phyloP scores from a whole-genome alignment of 495 filamentous ascomycete genomes.

The Penicillium cataractarum region DNA sequence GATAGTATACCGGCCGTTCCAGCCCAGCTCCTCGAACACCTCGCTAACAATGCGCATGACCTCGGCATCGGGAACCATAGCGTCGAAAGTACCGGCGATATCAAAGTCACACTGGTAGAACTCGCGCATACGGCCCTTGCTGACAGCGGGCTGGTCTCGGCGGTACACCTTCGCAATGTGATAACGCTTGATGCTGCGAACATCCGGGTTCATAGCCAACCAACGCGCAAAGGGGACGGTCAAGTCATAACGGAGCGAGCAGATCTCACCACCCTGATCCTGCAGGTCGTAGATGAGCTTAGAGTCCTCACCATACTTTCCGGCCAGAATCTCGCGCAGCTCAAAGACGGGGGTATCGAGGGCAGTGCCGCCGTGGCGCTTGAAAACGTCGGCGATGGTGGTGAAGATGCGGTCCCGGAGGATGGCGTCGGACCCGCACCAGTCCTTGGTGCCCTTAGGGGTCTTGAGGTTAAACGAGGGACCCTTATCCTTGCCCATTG shows the following conservation, averaged over 20 bases:
- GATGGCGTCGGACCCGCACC: slow-evolving; percentile 38
- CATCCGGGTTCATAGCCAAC: slow-evolving; percentile 78
- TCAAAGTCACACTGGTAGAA: slow-evolving; percentile 99
- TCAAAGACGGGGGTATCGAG: slow-evolving; percentile 88
- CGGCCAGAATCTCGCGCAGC: slow-evolving; percentile 75
- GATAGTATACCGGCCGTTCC: slow-evolving; percentile 74
- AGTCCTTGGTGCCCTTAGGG: slow-evolving; percentile 55
- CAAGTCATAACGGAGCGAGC: slow-evolving; percentile 85
- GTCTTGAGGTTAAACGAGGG: slow-evolving; percentile 49
- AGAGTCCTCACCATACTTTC: slow-evolving; percentile 91
- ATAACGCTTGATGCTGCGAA: slow-evolving; percentile 81
- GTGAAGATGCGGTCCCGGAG: slow-evolving; percentile 74
- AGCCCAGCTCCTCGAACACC: slow-evolving; percentile 79
- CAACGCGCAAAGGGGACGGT: slow-evolving; percentile 90
- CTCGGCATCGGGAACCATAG: slow-evolving; percentile 98
- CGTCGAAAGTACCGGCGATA: slow-evolving; percentile 85
- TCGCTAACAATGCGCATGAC: slow-evolving; percentile 82
- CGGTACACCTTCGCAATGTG: slow-evolving; percentile 90
- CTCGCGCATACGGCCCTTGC: slow-evolving; percentile 90
- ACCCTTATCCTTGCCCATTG: slow-evolving; percentile 43
- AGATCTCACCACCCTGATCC: slow-evolving; percentile 84
- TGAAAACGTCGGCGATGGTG: slow-evolving; percentile 82
- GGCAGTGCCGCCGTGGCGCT: slow-evolving; percentile 83
- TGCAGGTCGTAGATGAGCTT: slow-evolving; percentile 89
- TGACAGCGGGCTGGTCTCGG: slow-evolving; percentile 79